Evolutionary conservation across 2,329 filamentous ascomycete genomes (phyloP).

Genomic region (Curvularia sp.): DNA sequence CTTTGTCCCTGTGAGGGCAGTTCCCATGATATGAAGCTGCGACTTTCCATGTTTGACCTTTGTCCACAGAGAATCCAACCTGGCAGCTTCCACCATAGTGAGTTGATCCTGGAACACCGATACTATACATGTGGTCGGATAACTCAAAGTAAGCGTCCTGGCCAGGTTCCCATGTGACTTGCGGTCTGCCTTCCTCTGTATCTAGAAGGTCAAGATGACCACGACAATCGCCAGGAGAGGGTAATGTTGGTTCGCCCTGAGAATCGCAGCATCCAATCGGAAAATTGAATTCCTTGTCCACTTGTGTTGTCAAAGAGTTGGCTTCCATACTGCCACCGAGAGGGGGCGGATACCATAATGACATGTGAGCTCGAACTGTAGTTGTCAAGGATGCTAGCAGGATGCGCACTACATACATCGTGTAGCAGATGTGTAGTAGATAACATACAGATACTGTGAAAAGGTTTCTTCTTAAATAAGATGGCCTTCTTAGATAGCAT

Average conservation of each 20-base stretch:
- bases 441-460: background rate
- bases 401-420: background rate
- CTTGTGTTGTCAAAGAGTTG: slow-evolving; percentile 23
- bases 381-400: slow-evolving; percentile 1
- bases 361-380: slow-evolving; percentile 44
- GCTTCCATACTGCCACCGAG: slow-evolving; percentile 54
- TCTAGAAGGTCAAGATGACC: slow-evolving; percentile 52
- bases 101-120: slow-evolving; percentile 39
- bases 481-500: background rate
- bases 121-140: slow-evolving; percentile 19
- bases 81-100: slow-evolving; percentile 52
- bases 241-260: slow-evolving; percentile 20
- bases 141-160: slow-evolving; percentile 46
- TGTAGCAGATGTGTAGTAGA: background rate
- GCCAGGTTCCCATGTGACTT: slow-evolving; percentile 51
- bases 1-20: slow-evolving; percentile 50
- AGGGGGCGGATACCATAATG: slow-evolving; percentile 50
- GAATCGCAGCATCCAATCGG: slow-evolving; percentile 54
- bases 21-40: slow-evolving; percentile 54
- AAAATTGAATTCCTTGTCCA: slow-evolving; percentile 43
- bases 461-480: background rate
- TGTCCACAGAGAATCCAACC: slow-evolving; percentile 52
- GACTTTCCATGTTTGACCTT: slow-evolving; percentile 52
- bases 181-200: slow-evolving; percentile 48
- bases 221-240: slow-evolving; percentile 45